Evolutionary conservation across 805 yeast genomes (phyloP), one percentile per base, ranked within the genome.

Genomic region (Starmerella floricola): DNA sequence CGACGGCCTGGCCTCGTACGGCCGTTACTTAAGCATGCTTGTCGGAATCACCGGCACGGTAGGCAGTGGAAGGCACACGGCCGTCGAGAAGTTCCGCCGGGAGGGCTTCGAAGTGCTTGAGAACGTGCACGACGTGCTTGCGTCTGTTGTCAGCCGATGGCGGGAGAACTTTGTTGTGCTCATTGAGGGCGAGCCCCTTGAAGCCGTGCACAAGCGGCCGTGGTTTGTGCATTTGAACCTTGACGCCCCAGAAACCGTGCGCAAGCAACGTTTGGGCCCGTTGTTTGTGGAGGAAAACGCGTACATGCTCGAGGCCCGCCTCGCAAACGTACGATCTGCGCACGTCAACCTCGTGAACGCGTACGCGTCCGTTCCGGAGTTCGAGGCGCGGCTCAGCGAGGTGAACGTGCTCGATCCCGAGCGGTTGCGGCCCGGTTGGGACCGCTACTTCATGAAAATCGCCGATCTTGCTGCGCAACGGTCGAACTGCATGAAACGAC

Each of bases 401-500:
- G 53, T 74, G 11, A 57, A 74, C 44, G 50, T 77, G 8, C 44
- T 59, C 45, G 78, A 84, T 38, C 59, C 65, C 17, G 63, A 74
- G 17, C 64, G 94, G 28, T 65, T 84, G 27, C 65, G 99, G 42
- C 99, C 99, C 1, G 73, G 78, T 3, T 91, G 99, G 99, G 98
- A 91, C 59, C 73, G 88, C 1, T 91, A 91, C 59, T 91, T 91
- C 61, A 91, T 91, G 98, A 68, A 77, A 33, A 62, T 91, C 45
- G 96, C 98, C 0, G 86, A 84, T 51, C 68, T 91, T 55, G 98
- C 98, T 0, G 94, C 98, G 0, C 66, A 78, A 36, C 67, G 99
- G 50, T 79, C 94, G 21, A 91, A 91, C 53, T 91, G 99, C 65
- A 91, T 91, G 97, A 91, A 91, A 61, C 67, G 99, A 45, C 70